Evolutionary conservation across 2,329 filamentous ascomycete genomes (phyloP), one percentile per base, ranked within the genome.

Genomic region (Zymoseptoria pseudotritici): DNA sequence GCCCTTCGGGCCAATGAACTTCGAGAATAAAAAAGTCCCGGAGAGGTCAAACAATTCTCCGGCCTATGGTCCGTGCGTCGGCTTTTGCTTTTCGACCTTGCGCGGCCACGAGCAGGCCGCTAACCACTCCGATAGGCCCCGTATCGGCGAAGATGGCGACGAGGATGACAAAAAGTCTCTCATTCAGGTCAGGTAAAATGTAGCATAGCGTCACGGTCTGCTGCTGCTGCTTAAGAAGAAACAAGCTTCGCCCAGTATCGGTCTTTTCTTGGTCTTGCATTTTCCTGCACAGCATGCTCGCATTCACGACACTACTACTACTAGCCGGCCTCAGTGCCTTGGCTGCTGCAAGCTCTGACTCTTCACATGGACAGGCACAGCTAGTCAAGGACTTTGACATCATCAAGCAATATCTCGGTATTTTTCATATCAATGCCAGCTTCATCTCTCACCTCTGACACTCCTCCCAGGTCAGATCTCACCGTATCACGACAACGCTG

Each of bases 401-500:
- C 10, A 42, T 29, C 53, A 31, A 54, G 53, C 20, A 26, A 26
- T 54, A 29, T 54, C 53, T 54, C 19, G 53, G 53, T 29, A 31
- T 26, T 2, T 24, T 11, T 21, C 50, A 3, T 9, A 21, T 7
- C 11, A n/a, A 5, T 21, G 7, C 20, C 11, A 11, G 11, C 2
- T 20, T 11, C 50, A 22, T 24, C 5, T 13, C 17, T 24, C 22
- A n/a, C 50, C 20, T 52, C 50, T 52, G n/a, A 52, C n/a, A 11
- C 19, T 53, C 29, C 7, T 13, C 29, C 10, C 46, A 64, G 65
- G 65, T n/a, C 75, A 81, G 65, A 70, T 82, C 42, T 75, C 76
- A 11, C 72, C 77, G 1, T 82, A 82, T 63, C 64, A 61, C 8
- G 79, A 81, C 67, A 81, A 81, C 58, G 63, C 71, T 2, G 77